Conservation (phyloP, 75 land plant genomes). For the Chamaecyparis obtusa region DNA sequence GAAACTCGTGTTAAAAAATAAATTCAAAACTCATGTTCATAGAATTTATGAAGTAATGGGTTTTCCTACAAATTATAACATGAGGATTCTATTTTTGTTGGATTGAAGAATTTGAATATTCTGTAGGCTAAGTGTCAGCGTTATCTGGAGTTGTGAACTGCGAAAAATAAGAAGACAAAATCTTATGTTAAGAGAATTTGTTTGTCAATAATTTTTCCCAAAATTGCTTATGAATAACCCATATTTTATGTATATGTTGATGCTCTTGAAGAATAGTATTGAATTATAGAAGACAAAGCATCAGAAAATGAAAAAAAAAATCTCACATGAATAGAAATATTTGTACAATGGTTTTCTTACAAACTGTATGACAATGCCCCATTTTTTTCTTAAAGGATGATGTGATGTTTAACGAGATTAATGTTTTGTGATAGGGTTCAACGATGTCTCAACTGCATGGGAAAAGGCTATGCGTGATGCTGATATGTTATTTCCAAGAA, state of each 20-base stretch:
- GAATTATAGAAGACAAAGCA: not conserved
- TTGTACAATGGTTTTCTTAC: not conserved
- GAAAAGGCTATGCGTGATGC: slow-evolving; percentile 41
- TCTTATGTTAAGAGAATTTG: not conserved
- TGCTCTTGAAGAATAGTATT: not conserved
- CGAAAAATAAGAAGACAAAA: no score
- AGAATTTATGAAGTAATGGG: not conserved
- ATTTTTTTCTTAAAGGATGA: not conserved
- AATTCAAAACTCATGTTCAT: not conserved
- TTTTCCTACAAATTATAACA: not conserved
- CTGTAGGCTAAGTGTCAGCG: no score
- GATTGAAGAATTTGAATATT: no score
- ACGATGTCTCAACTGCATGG: slow-evolving; percentile 45
- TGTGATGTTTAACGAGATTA: not conserved
- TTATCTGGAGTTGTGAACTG: no score
- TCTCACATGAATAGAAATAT: not conserved
- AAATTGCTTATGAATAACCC: not conserved
- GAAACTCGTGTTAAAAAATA: no score
- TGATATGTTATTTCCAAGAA: not conserved
- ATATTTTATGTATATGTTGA: not conserved
- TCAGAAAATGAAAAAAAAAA: not conserved
- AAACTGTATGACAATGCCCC: not conserved
- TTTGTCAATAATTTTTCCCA: not conserved
- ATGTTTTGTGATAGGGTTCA: slow-evolving; percentile 36
- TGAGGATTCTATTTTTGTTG: not conserved